Percentiles rank a stretch among this genome's conserved stretches.
These are phyloP conservation scores for Sporothrix mexicana DNA, from an alignment of 2,329 filamentous ascomycete species.

Conservation along the genomic window DNA sequence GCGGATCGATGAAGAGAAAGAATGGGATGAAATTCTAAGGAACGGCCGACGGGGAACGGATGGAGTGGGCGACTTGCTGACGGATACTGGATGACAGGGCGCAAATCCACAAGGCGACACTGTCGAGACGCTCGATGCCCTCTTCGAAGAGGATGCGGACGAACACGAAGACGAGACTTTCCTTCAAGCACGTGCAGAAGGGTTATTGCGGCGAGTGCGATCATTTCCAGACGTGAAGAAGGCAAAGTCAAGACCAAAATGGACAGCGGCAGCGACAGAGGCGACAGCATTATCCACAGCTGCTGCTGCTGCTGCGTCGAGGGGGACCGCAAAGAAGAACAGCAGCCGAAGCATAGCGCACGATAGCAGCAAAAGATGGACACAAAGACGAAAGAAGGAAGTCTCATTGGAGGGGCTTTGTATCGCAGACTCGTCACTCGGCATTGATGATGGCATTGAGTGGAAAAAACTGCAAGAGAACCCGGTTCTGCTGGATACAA, in stretches of 20 bases:
- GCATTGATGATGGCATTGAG: conserved; percentile 25
- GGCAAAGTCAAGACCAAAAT: conserved; percentile 63
- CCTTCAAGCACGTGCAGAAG: conserved; percentile 63
- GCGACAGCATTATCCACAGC: conserved; percentile 6
- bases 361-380: not conserved
- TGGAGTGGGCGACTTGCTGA: not conserved
- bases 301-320: not conserved
- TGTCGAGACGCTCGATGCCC: conserved; percentile 61
- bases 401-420: conserved; percentile 59
- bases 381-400: conserved; percentile 45
- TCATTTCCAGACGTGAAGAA: conserved; percentile 80
- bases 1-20: not conserved
- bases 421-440: conserved; percentile 44
- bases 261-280: conserved; percentile 46
- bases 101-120: conserved; percentile 57
- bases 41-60: not conserved
- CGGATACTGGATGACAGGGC: conserved; percentile 53
- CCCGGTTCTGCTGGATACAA: conserved; percentile 55
- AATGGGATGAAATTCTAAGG: not conserved
- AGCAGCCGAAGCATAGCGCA: not conserved
- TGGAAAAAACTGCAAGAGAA: conserved; percentile 39
- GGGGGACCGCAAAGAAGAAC: not conserved
- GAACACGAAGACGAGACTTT: conserved; percentile 45
- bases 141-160: conserved; percentile 63
- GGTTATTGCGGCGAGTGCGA: conserved; percentile 68